phyloP scores from a whole-genome alignment of 768 basidiomycete genomes.

The Boletus barrowsii region DNA sequence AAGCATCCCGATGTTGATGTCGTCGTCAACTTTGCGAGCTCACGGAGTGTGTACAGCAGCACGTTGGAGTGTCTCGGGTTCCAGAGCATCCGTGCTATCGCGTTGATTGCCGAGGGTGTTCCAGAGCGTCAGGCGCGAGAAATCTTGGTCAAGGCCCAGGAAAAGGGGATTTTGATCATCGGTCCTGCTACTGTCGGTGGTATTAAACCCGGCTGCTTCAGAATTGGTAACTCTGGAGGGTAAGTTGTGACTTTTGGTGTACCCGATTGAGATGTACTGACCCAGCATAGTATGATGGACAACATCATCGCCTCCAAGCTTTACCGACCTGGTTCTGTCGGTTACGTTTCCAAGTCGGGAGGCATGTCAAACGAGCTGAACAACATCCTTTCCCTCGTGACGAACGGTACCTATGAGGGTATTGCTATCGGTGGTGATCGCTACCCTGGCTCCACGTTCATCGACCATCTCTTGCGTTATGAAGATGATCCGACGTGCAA shows the following conservation, averaged over 20 bases:
- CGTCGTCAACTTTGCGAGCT: slow-evolving; percentile 96
- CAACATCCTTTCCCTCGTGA: slow-evolving; percentile 95
- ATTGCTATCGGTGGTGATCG: slow-evolving; percentile 99
- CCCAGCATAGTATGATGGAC: slow-evolving; percentile 86
- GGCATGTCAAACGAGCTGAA: slow-evolving; percentile 99
- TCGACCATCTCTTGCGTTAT: slow-evolving; percentile 97
- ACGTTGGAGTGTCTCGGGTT: slow-evolving; percentile 85
- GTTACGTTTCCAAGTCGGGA: slow-evolving; percentile 99
- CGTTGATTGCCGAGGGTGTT: slow-evolving; percentile 97
- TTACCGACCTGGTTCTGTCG: slow-evolving; percentile 95
- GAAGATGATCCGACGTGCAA: slow-evolving; percentile 97
- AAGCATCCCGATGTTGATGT: slow-evolving; percentile 98
- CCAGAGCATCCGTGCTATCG: slow-evolving; percentile 51
- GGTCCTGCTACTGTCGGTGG: slow-evolving; percentile 99
- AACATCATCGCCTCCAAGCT: slow-evolving; percentile 99
- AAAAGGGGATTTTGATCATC: slow-evolving; percentile 86
- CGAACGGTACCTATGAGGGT: slow-evolving; percentile 99
- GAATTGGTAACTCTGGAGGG: slow-evolving; percentile 99
- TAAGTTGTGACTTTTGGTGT: slow-evolving; percentile 34
- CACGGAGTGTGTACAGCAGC: slow-evolving; percentile 89
- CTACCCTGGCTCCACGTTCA: slow-evolving; percentile 97
- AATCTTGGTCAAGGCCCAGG: slow-evolving; percentile 84
- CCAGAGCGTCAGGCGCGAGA: slow-evolving; percentile 97
- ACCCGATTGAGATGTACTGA: slow-evolving; percentile 1
- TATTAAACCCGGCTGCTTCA: slow-evolving; percentile 99